A percentile compares a stretch with the other conserved stretches of the same genome.
Evolutionary conservation across 768 basidiomycete species (phyloP).

Genomic region (Lenzites betulinus): DNA sequence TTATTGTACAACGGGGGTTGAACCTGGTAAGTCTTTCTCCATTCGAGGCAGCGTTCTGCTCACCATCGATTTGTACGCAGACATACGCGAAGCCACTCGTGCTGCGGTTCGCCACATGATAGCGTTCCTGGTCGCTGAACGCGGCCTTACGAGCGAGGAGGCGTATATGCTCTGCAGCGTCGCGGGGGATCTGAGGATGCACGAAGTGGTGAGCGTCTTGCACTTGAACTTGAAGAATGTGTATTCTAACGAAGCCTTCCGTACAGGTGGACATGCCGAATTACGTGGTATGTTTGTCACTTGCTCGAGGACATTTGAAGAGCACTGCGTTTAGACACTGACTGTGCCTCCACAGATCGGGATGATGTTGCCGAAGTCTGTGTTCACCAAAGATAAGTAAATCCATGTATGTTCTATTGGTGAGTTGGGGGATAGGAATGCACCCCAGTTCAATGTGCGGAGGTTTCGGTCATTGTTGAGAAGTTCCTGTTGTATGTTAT

Average conservation of each 20-base stretch:
- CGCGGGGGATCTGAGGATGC: constrained; percentile 58
- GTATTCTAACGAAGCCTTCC: not conserved
- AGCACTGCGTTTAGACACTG: not conserved
- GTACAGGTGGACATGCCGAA: constrained; percentile 65
- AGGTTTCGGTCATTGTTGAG: too few relatives aligned
- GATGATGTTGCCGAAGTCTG: constrained; percentile 55
- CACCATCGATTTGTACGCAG: constrained; percentile 23
- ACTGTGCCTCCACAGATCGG: constrained; percentile 42
- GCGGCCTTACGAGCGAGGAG: constrained; percentile 45
- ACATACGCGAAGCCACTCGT: constrained; percentile 56
- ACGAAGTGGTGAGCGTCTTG: constrained; percentile 51
- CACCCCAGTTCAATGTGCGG: too few relatives aligned
- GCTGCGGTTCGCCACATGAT: constrained; percentile 63
- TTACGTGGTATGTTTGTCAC: constrained; percentile 48
- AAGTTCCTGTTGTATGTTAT: too few relatives aligned
- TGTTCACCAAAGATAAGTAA: constrained; percentile 31
- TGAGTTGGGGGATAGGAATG: too few relatives aligned
- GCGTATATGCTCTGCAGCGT: constrained; percentile 67
- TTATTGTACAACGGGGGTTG: constrained; percentile 62
- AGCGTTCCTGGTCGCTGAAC: constrained; percentile 45
- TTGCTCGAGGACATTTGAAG: not conserved
- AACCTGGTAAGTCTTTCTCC: constrained; percentile 36
- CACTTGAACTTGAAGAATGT: not conserved
- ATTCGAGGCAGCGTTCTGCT: not conserved
- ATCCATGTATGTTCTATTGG: too few relatives aligned